Evolutionary conservation across 176 grass and related monocot species (phyloP).

Genomic region (Olyra latifolia): DNA sequence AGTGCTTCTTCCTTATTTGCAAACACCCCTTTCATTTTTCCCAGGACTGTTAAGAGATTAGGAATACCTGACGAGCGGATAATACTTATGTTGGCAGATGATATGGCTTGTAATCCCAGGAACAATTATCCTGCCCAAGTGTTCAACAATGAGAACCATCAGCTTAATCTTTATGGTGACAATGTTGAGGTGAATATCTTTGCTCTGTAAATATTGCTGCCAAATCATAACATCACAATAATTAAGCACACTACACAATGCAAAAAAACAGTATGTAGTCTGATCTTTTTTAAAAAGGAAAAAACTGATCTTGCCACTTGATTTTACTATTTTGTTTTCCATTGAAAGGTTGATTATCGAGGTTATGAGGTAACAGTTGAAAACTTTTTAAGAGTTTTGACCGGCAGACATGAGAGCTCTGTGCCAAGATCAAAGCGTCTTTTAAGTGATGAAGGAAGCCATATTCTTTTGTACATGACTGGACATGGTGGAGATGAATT

Average conservation of each 20-base stretch:
- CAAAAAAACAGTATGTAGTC: background rate
- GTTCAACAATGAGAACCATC: slow-evolving; percentile 99
- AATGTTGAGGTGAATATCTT: slow-evolving; percentile 82
- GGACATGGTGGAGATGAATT: slow-evolving; percentile 98
- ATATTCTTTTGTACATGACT: slow-evolving; percentile 99
- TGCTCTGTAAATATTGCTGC: slow-evolving; percentile 3
- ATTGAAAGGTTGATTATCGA: slow-evolving; percentile 83
- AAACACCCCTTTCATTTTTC: slow-evolving; percentile 2
- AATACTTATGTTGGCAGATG: slow-evolving; percentile 98
- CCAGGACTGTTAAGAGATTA: slow-evolving; percentile 93
- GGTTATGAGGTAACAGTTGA: slow-evolving; percentile 98
- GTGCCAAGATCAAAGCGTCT: slow-evolving; percentile 94
- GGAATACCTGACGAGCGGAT: slow-evolving; percentile 96
- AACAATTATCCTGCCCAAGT: slow-evolving; percentile 98
- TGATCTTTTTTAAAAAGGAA: background rate
- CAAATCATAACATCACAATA: slow-evolving; percentile 22
- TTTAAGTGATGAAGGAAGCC: slow-evolving; percentile 97
- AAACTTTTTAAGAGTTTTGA: slow-evolving; percentile 87
- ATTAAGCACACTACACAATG: background rate
- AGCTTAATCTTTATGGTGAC: slow-evolving; percentile 92
- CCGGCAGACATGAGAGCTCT: slow-evolving; percentile 74
- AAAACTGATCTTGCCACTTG: background rate
- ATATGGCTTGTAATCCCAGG: slow-evolving; percentile 94
- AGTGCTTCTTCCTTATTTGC: slow-evolving; percentile 13
- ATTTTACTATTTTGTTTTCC: slow-evolving; percentile 21